Conservation (phyloP, 805 yeast species). For the Monosporozyma unispora region DNA sequence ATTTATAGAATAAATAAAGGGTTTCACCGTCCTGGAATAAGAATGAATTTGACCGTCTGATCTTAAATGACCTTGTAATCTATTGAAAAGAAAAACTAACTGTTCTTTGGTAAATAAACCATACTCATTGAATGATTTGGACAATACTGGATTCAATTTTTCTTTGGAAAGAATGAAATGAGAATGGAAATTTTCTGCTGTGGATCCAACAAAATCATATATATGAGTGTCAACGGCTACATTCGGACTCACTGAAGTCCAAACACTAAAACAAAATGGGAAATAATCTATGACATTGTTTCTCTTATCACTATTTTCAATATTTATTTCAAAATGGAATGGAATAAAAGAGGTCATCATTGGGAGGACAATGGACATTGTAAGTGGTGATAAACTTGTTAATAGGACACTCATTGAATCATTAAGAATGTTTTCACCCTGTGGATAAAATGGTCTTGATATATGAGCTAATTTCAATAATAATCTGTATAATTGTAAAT, state of each 20-base stretch:
- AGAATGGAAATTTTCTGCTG: constrained; percentile 41
- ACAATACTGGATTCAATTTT: constrained; percentile 19
- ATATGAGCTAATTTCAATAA: constrained; percentile 45
- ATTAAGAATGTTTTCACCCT: constrained; percentile 33
- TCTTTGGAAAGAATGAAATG: constrained; percentile 26
- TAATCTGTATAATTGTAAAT: constrained; percentile 41
- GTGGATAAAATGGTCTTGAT: constrained; percentile 46
- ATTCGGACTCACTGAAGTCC: constrained; percentile 48
- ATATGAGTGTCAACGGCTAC: constrained; percentile 53
- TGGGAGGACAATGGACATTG: constrained; percentile 43
- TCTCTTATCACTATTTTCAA: neutral
- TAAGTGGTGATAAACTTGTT: constrained; percentile 43
- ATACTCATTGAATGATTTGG: constrained; percentile 33
- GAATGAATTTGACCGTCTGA: constrained; percentile 34
- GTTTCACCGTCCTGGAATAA: constrained; percentile 40
- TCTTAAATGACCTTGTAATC: constrained; percentile 37
- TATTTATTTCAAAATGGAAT: constrained; percentile 13
- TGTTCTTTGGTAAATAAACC: constrained; percentile 65
- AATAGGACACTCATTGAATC: constrained; percentile 42
- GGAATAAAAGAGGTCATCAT: constrained; percentile 53
- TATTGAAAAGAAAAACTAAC: constrained; percentile 48
- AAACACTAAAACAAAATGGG: constrained; percentile 61
- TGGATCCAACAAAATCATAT: constrained; percentile 54
- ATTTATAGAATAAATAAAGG: constrained; percentile 48
- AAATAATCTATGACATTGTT: constrained; percentile 41